Conservation (phyloP, 768 basidiomycete genomes). For the Russula brevipes region DNA sequence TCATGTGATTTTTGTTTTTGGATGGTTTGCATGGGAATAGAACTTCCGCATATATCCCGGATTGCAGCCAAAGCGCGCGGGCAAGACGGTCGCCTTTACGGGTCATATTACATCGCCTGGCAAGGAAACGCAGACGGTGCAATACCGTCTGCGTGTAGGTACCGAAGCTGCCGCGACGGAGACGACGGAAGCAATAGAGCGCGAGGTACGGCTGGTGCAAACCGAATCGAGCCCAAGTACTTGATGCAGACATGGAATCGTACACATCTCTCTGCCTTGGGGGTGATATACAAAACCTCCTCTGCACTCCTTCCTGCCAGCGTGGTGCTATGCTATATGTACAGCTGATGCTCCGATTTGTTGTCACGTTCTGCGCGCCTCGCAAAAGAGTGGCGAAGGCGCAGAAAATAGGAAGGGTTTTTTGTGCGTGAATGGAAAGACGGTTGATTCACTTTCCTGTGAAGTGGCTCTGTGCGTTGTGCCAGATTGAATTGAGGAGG, state of each 20-base stretch:
- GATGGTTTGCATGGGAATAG: slow-evolving; percentile 34
- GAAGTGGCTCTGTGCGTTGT: slow-evolving; percentile 88
- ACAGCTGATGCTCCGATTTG: slow-evolving; percentile 4
- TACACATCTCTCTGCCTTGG: slow-evolving; percentile 25
- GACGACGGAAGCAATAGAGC: slow-evolving; percentile 55
- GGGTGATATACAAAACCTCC: slow-evolving; percentile 4
- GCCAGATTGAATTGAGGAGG: slow-evolving; percentile 88
- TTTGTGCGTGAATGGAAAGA: background rate
- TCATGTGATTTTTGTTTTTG: background rate
- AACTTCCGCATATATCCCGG: slow-evolving; percentile 66
- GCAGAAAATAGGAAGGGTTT: background rate
- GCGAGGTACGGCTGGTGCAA: slow-evolving; percentile 52
- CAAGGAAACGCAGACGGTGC: slow-evolving; percentile 41
- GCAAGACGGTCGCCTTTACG: slow-evolving; percentile 56
- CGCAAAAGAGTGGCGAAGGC: background rate
- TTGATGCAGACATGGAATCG: slow-evolving; percentile 14
- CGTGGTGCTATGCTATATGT: background rate
- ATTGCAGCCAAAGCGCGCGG: slow-evolving; percentile 48
- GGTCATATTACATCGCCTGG: slow-evolving; percentile 51
- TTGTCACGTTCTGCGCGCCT: background rate
- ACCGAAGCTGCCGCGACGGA: slow-evolving; percentile 53
- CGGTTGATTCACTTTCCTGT: slow-evolving; percentile 42
- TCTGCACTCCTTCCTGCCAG: too few species aligned
- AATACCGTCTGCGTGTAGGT: slow-evolving; percentile 58
- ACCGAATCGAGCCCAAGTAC: slow-evolving; percentile 30